Percentiles rank a stretch among this genome's conserved stretches.
Evolutionary conservation across 1,284 basidiomycete species (phyloP).

Genomic region (Cryptococcus neoformans): DNA sequence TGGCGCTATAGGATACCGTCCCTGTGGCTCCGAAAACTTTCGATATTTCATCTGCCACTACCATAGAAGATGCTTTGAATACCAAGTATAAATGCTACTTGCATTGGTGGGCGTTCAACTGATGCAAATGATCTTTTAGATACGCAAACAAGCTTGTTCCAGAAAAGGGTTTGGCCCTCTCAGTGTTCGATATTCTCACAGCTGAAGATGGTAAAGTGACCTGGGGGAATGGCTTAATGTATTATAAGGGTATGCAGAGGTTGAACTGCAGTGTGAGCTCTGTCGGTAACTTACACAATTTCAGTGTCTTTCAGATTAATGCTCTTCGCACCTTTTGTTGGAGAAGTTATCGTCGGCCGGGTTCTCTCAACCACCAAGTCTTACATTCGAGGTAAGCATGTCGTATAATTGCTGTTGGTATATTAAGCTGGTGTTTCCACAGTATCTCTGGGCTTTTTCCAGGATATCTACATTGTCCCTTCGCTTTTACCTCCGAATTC

Average conservation of each 20-base stretch:
- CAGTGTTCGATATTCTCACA: conserved; percentile 79
- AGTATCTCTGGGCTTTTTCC: conserved; percentile 92
- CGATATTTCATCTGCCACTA: conserved; percentile 35
- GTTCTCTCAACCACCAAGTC: conserved; percentile 79
- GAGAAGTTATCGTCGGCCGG: conserved; percentile 85
- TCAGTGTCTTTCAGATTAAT: conserved; percentile 85
- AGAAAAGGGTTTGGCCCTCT: conserved; percentile 85
- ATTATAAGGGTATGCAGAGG: conserved; percentile 74
- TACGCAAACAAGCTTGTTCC: conserved; percentile 92
- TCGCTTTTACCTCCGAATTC: conserved; percentile 59
- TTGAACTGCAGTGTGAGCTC: neutral
- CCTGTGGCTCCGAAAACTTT: conserved; percentile 48
- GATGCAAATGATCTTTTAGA: conserved; percentile 51
- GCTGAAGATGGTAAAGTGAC: conserved; percentile 88
- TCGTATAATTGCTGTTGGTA: neutral
- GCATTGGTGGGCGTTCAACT: neutral
- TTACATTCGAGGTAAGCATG: conserved; percentile 69
- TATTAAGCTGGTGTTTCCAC: conserved; percentile 9
- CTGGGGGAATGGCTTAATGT: conserved; percentile 91
- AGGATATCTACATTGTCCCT: conserved; percentile 80
- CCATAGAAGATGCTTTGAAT: conserved; percentile 47
- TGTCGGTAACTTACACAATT: neutral
- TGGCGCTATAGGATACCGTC: conserved; percentile 44
- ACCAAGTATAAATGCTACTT: conserved; percentile 36
- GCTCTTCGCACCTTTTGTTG: conserved; percentile 85